Conservation (phyloP, 2,329 filamentous ascomycete species). For the Exophiala oligosperma region DNA sequence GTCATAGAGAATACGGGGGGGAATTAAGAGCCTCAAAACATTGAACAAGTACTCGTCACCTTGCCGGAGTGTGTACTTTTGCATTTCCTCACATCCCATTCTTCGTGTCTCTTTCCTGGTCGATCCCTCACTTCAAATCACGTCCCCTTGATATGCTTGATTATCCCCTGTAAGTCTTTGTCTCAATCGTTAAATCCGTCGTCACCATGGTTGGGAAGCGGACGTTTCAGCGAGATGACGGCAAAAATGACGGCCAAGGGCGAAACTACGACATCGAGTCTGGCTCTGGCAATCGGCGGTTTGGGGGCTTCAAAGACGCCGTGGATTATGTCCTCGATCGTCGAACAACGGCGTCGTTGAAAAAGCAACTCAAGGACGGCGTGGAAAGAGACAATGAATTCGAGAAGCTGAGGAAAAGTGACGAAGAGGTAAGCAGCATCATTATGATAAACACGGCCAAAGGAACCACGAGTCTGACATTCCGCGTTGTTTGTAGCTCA, state of each 20-base stretch:
- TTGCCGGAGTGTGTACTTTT: background rate
- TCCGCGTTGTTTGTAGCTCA: conserved; percentile 28
- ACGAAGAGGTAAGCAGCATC: conserved; percentile 45
- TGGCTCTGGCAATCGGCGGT: conserved; percentile 21
- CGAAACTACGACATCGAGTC: conserved; percentile 29
- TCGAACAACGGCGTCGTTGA: conserved; percentile 48
- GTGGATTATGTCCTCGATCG: conserved; percentile 48
- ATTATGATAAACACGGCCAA: background rate
- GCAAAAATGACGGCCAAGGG: conserved; percentile 1
- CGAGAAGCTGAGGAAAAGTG: conserved; percentile 52
- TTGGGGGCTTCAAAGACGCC: conserved; percentile 48
- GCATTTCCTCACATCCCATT: background rate
- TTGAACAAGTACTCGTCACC: background rate
- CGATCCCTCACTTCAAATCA: too few relatives aligned
- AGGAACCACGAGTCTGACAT: background rate
- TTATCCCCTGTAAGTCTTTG: background rate
- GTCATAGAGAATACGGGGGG: background rate
- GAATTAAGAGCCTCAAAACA: too few relatives aligned
- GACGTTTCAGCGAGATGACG: conserved; percentile 10
- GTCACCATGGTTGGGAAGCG: conserved; percentile 22
- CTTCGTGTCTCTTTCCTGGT: background rate
- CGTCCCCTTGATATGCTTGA: background rate
- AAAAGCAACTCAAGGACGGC: conserved; percentile 49
- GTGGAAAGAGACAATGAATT: conserved; percentile 46
- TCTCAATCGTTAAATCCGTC: background rate